Percentiles rank a stretch among this genome's conserved stretches.
phyloP scores from a whole-genome alignment of 805 yeast genomes.

The Pichia scutulata region DNA sequence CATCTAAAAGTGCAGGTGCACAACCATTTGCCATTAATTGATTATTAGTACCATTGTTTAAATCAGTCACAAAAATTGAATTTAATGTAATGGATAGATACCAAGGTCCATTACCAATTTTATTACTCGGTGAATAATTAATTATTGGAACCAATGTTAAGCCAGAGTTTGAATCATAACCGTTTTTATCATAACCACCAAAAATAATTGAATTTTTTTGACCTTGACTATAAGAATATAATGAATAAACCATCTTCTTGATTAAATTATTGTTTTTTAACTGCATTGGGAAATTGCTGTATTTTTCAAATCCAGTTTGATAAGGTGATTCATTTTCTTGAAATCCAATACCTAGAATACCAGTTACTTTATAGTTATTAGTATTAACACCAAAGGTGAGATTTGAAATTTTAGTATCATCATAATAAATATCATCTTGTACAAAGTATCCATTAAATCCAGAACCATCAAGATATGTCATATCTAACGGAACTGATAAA shows the following conservation, averaged over 20 bases:
- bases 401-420: constrained; percentile 35
- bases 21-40: constrained; percentile 13
- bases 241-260: constrained; percentile 45
- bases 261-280: constrained; percentile 50
- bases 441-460: constrained; percentile 43
- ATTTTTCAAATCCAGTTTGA: constrained; percentile 19
- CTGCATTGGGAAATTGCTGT: constrained; percentile 55
- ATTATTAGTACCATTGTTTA: constrained; percentile 3
- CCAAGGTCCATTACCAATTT: constrained; percentile 17
- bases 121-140: constrained; percentile 24
- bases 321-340: constrained; percentile 55
- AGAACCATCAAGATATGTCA: constrained; percentile 37
- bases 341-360: constrained; percentile 67
- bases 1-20: constrained; percentile 38
- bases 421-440: constrained; percentile 45
- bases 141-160: constrained; percentile 14
- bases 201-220: constrained; percentile 37
- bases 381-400: constrained; percentile 66
- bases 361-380: constrained; percentile 44
- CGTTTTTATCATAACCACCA: constrained; percentile 53
- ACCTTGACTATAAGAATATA: constrained; percentile 37
- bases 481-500: constrained; percentile 30
- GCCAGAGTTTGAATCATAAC: constrained; percentile 43
- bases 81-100: constrained; percentile 40
- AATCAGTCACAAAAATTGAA: constrained; percentile 24